Conservation (phyloP, 257 asterid species). For the Solanum tacnaense region DNA sequence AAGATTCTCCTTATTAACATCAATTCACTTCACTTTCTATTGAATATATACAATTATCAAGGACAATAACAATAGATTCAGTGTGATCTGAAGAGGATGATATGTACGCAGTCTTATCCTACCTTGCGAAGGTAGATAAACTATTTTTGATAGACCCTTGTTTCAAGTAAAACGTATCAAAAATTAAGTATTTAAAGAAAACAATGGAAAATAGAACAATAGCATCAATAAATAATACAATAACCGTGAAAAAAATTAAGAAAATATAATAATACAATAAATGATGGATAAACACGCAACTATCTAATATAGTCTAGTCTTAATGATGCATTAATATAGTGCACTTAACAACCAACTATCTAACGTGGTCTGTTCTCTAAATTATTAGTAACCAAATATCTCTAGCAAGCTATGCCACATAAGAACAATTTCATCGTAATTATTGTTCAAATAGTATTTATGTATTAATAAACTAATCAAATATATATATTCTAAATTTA, state of each 20-base stretch:
- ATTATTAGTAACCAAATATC: not conserved
- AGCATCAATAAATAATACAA: rapidly evolving
- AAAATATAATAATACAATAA: not conserved
- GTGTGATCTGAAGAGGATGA: too few relatives aligned
- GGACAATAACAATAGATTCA: too few relatives aligned
- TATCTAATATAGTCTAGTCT: not conserved
- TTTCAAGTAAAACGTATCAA: too few relatives aligned
- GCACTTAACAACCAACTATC: not conserved
- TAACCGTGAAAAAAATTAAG: too few relatives aligned
- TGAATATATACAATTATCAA: not conserved
- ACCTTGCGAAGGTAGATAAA: too few relatives aligned
- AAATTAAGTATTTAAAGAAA: too few relatives aligned
- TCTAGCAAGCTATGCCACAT: not conserved
- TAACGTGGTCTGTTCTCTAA: not conserved
- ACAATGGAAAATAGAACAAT: too few relatives aligned
- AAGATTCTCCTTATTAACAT: not conserved
- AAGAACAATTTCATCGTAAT: not conserved
- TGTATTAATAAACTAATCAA: too few relatives aligned
- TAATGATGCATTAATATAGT: not conserved
- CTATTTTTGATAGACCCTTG: too few relatives aligned
- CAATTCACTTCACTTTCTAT: not conserved
- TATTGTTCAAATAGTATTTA: too few relatives aligned
- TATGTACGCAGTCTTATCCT: too few relatives aligned
- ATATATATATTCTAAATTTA: too few relatives aligned
- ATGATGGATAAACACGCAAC: not conserved